A percentile compares a stretch with the other conserved stretches of the same genome.
These are phyloP conservation scores for Exophiala alcalophila DNA, from an alignment of 2,329 filamentous ascomycete species.

Conservation along the genomic window DNA sequence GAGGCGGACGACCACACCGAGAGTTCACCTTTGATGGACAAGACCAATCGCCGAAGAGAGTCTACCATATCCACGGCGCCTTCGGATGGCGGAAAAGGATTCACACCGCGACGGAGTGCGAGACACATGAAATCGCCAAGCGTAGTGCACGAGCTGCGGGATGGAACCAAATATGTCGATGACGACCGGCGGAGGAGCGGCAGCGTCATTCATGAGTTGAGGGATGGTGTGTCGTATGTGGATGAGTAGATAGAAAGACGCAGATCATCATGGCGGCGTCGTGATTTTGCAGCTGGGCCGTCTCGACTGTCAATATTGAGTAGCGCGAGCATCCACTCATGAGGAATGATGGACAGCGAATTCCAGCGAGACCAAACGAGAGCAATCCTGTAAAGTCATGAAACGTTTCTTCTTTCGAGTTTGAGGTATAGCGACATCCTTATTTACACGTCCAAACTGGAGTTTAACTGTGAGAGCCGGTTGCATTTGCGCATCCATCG, in stretches of 20 bases:
- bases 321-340: no score
- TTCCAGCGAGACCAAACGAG: no score
- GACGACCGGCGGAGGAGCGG: constrained; percentile 13
- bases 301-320: no score
- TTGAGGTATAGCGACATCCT: no score
- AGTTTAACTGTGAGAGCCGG: no score
- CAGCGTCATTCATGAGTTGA: constrained; percentile 28
- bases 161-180: constrained; percentile 30
- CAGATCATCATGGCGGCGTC: no score
- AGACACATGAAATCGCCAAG: constrained; percentile 18
- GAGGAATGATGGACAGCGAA: no score
- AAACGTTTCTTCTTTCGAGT: no score
- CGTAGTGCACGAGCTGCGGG: constrained; percentile 30
- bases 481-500: no score
- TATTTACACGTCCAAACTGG: no score
- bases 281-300: no score
- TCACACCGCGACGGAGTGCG: constrained; percentile 17
- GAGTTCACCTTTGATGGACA: constrained; percentile 2
- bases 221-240: constrained; percentile 26
- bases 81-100: constrained; percentile 7
- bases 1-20: not conserved
- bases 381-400: no score
- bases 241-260: constrained; percentile 25
- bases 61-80: constrained; percentile 16
- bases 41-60: constrained; percentile 12